Percentiles rank a stretch among this genome's conserved stretches.
phyloP scores from a whole-genome alignment of 1,284 basidiomycete genomes.

The Melampsora abietis-canadensis region DNA sequence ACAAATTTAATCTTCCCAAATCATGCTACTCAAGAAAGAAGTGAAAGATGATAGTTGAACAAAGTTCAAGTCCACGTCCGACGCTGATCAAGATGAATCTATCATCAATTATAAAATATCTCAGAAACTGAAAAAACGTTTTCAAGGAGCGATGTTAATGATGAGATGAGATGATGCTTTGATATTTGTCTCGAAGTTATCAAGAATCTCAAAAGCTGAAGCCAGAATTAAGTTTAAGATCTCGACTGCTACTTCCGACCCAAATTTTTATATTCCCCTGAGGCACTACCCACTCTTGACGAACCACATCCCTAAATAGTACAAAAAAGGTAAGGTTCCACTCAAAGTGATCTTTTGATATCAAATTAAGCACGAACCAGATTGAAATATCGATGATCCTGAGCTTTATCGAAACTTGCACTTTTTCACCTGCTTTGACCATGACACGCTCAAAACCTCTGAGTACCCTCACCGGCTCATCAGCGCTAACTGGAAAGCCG shows the following conservation, averaged over 20 bases:
- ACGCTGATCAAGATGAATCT: too few relatives aligned
- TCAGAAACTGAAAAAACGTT: too few relatives aligned
- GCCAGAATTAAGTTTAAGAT: not conserved
- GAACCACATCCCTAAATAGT: slow-evolving; percentile 25
- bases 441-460: slow-evolving; percentile 48
- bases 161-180: too few relatives aligned
- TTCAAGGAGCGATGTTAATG: too few relatives aligned
- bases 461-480: slow-evolving; percentile 46
- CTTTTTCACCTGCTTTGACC: not conserved
- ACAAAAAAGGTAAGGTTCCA: not conserved
- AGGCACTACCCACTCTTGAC: slow-evolving; percentile 34
- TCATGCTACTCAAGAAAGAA: too few relatives aligned
- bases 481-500: slow-evolving; percentile 17
- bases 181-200: too few relatives aligned
- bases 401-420: not conserved
- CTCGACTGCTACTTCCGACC: slow-evolving; percentile 38
- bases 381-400: slow-evolving; percentile 1
- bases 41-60: too few relatives aligned
- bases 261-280: slow-evolving; percentile 21
- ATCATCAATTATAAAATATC: too few relatives aligned
- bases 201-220: not conserved
- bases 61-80: too few relatives aligned
- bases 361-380: not conserved
- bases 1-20: too few relatives aligned
- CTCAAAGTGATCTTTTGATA: not conserved